phyloP scores from a whole-genome alignment of 1,284 basidiomycete genomes.

The Leucoagaricus sp. region DNA sequence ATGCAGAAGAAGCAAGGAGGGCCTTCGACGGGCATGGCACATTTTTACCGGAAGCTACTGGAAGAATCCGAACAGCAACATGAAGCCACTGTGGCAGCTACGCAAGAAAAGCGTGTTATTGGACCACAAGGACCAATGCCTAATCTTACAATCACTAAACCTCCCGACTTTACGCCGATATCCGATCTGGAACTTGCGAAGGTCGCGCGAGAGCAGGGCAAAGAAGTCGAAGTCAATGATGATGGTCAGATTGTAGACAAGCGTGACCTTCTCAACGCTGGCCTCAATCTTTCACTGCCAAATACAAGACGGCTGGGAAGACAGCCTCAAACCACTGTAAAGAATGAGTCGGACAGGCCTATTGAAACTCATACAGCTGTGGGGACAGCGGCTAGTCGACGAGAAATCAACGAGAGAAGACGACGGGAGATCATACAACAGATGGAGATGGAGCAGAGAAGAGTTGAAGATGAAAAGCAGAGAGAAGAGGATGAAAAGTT shows the following conservation, averaged over 20 bases:
- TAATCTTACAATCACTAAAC: conserved; percentile 73
- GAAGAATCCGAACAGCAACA: conserved; percentile 83
- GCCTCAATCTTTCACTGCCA: conserved; percentile 86
- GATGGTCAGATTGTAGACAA: conserved; percentile 98
- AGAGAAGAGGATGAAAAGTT: conserved; percentile 58
- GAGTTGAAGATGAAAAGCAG: conserved; percentile 58
- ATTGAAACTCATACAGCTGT: conserved; percentile 67
- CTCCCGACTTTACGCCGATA: conserved; percentile 55
- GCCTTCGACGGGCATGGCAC: conserved; percentile 73
- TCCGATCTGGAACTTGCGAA: conserved; percentile 76
- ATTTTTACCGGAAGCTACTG: conserved; percentile 85
- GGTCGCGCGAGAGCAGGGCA: conserved; percentile 71
- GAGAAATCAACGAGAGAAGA: conserved; percentile 82
- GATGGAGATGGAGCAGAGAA: conserved; percentile 69
- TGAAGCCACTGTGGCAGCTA: conserved; percentile 80
- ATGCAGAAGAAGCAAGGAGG: conserved; percentile 64
- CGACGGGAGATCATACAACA: conserved; percentile 73
- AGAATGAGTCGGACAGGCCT: conserved; percentile 30
- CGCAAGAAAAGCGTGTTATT: conserved; percentile 53
- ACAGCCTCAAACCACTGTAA: conserved; percentile 28
- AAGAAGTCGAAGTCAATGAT: conserved; percentile 94
- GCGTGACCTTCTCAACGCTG: conserved; percentile 87
- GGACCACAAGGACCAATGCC: conserved; percentile 62
- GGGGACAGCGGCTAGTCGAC: conserved; percentile 75
- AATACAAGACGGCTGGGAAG: conserved; percentile 69